These are phyloP conservation scores for Xylaria sp. DNA, from an alignment of 2,329 filamentous ascomycete genomes.

Conservation along the genomic window DNA sequence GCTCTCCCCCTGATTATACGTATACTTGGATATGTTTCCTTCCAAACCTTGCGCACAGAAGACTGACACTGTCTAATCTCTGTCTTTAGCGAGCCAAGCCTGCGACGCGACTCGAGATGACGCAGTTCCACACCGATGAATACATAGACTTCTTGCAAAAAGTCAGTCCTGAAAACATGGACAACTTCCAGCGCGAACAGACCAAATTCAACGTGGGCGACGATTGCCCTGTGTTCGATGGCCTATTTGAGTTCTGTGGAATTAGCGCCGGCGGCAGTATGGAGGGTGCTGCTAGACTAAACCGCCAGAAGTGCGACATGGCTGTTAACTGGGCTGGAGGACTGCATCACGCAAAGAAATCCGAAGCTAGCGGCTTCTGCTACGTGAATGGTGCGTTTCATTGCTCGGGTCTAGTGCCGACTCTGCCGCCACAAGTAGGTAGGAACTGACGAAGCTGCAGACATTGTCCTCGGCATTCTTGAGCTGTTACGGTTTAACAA, in stretches of 20 bases:
- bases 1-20: background rate
- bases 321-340: slow-evolving; percentile 99
- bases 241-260: slow-evolving; percentile 95
- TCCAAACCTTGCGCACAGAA: background rate
- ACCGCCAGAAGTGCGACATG: slow-evolving; percentile 92
- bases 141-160: slow-evolving; percentile 96
- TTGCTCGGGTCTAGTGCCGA: background rate
- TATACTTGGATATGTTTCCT: background rate
- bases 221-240: slow-evolving; percentile 97
- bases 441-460: slow-evolving; percentile 65
- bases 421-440: background rate
- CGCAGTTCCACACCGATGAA: slow-evolving; percentile 92
- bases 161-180: slow-evolving; percentile 99
- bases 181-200: slow-evolving; percentile 89
- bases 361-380: slow-evolving; percentile 95
- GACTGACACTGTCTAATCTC: slow-evolving; percentile 25
- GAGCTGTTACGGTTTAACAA: slow-evolving; percentile 91
- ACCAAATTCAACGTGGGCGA: slow-evolving; percentile 94
- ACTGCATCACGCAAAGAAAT: slow-evolving; percentile 96
- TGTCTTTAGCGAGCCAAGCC: slow-evolving; percentile 78
- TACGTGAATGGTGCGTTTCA: slow-evolving; percentile 86
- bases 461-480: slow-evolving; percentile 95
- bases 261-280: slow-evolving; percentile 94
- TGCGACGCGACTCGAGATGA: slow-evolving; percentile 89
- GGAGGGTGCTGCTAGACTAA: slow-evolving; percentile 90